Conservation (phyloP, 2,329 filamentous ascomycete genomes). For the Bipolaris cookei region DNA sequence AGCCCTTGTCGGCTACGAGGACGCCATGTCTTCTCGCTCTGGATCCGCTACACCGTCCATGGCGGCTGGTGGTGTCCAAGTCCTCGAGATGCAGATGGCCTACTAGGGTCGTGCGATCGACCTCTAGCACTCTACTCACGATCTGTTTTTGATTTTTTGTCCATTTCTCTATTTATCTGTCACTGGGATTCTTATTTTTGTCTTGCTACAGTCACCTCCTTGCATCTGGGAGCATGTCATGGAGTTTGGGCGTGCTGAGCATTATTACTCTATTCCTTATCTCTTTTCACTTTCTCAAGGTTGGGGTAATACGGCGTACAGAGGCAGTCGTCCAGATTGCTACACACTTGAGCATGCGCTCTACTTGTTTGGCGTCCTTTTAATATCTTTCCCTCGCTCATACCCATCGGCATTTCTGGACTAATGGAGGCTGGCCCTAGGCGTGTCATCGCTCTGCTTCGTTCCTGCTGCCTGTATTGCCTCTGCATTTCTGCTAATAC, state of each 20-base stretch:
- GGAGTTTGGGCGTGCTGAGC: slow-evolving; percentile 3
- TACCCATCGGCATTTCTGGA: slow-evolving; percentile 47
- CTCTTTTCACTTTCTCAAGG: slow-evolving; percentile 28
- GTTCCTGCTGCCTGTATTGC: slow-evolving; percentile 29
- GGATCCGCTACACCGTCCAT: slow-evolving; percentile 52
- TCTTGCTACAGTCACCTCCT: slow-evolving; percentile 34
- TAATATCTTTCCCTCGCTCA: slow-evolving; percentile 48
- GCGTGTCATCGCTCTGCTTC: slow-evolving; percentile 37
- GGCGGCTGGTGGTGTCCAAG: slow-evolving; percentile 50
- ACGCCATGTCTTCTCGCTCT: slow-evolving; percentile 65
- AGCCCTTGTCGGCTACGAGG: slow-evolving; percentile 92
- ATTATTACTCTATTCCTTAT: slow-evolving; percentile 9
- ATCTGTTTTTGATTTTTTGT: slow-evolving; percentile 30
- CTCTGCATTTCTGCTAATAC: slow-evolving; percentile 36
- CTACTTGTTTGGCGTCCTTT: slow-evolving; percentile 39
- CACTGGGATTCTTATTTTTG: slow-evolving; percentile 32
- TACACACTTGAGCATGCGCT: slow-evolving; percentile 47
- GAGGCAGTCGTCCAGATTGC: slow-evolving; percentile 43
- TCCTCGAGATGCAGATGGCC: slow-evolving; percentile 53
- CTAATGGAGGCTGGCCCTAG: slow-evolving; percentile 50
- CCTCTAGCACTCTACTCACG: slow-evolving; percentile 2
- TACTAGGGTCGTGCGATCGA: slow-evolving; percentile 37
- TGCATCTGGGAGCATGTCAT: slow-evolving; percentile 45
- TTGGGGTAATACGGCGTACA: slow-evolving; percentile 44
- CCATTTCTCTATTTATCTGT: slow-evolving; percentile 29